Evolutionary conservation across 495 filamentous ascomycete species (phyloP), one percentile per base, ranked within the genome.

Genomic region (Annulohypoxylon nitens): DNA sequence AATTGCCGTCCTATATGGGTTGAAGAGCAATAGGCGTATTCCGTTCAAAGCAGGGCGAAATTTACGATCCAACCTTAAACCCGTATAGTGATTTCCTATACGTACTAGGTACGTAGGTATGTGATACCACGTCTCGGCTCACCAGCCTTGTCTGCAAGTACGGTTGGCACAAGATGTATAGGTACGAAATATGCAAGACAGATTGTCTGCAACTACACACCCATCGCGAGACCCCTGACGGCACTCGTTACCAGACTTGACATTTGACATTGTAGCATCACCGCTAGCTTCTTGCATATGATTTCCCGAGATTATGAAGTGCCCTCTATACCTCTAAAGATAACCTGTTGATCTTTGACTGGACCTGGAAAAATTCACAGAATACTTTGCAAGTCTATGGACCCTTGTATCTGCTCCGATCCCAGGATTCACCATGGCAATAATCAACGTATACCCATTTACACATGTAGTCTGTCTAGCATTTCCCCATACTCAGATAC

Each of bases 341-440:
- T 76, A 76, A 71, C 74, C 65, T 59, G 67, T 74, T 67, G 67
- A 64, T 50, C 59, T 69, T 64, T 76, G 67, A 76, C 74, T 76
- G 74, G 74, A 43, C 39, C 62, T 70, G 66, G 70, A 39, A 75
- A 61, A 75, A 64, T 66, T 62, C 61, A 61, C 20, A 72, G 11
- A 65, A 58, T 66, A 47, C 64, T 68, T 47, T 41, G 23, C 51
- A 47, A 55, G 50, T 36, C 26, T 39, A 12, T 26, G 20, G 25
- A 55, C 45, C 67, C 58, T 64, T 48, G 58, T 51, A 67, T 50
- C 55, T 67, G 18, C 45, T 74, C 71, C 61, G 66, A 59, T 69
- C 33, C 41, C 37, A 75, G 59, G 60, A 64, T 70, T 41, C 60
- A 11, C 25, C 43, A 23, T 64, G 53, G 63, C 20, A 58, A 67